Conservation (phyloP, 331 rosid genomes). For the Ulmus americana region DNA sequence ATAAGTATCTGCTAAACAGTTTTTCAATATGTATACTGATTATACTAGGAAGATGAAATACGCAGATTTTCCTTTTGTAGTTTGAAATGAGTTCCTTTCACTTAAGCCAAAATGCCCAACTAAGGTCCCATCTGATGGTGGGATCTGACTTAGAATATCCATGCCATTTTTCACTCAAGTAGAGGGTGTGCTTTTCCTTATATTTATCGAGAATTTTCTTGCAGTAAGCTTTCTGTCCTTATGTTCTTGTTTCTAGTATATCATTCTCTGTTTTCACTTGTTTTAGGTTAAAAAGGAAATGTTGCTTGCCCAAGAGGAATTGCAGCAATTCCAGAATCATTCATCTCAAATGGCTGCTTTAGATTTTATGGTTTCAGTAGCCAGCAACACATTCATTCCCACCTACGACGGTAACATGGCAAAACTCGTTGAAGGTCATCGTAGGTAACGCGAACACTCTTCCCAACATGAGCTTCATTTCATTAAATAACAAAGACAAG, state of each 20-base stretch:
- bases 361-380: conserved; percentile 90
- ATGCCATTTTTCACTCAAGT: not conserved
- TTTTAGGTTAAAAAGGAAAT: conserved; percentile 72
- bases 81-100: not conserved
- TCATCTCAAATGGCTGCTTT: conserved; percentile 98
- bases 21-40: not conserved
- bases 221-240: not conserved
- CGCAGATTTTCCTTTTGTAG: not conserved
- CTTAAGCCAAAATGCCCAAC: not conserved
- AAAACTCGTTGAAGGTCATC: conserved; percentile 93
- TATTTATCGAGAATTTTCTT: not conserved
- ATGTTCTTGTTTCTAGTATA: not conserved
- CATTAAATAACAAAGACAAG: not conserved
- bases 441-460: conserved; percentile 46
- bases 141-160: conserved; percentile 2
- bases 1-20: not conserved
- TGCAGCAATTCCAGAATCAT: conserved; percentile 84
- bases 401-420: conserved; percentile 99
- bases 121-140: not conserved
- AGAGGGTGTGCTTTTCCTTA: not conserved
- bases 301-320: conserved; percentile 54
- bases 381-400: conserved; percentile 78
- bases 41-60: not conserved
- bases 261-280: conserved; percentile 6
- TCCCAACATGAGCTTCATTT: not conserved